These are phyloP conservation scores for Chlorella sp. DNA, from an alignment of 139 green algal species.

Conservation along the genomic window DNA sequence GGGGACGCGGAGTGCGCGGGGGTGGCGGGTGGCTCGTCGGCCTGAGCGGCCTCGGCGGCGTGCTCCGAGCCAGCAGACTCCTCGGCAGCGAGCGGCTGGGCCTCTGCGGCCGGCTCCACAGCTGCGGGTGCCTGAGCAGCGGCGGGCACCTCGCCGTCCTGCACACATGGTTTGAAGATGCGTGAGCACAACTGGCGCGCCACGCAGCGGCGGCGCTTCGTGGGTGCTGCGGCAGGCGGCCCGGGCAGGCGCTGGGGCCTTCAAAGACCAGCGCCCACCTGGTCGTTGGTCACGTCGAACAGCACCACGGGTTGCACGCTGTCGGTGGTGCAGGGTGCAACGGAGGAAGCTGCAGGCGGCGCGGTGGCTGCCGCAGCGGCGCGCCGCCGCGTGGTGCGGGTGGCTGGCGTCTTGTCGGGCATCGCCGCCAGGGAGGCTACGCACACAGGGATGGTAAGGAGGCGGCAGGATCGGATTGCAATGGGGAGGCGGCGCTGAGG, in stretches of 20 bases:
- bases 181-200: neutral
- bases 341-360: neutral
- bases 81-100: neutral
- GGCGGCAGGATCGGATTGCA: neutral
- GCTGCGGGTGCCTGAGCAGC: neutral
- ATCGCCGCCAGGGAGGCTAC: slow-evolving; percentile 9
- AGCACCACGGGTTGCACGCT: slow-evolving; percentile 17
- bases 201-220: neutral
- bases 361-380: neutral
- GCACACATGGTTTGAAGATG: neutral
- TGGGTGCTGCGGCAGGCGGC: neutral
- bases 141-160: neutral
- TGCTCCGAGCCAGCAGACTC: neutral
- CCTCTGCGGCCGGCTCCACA: neutral
- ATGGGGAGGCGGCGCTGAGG: neutral
- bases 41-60: neutral
- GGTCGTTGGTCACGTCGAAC: slow-evolving; percentile 22
- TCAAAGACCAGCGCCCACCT: neutral
- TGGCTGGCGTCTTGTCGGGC: slow-evolving; percentile 23
- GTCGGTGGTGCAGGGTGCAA: neutral
- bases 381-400: neutral
- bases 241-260: neutral
- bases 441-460: neutral
- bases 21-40: slow-evolving; percentile 27
- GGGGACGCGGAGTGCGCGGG: neutral